Evolutionary conservation across 148 eudicot genomes (phyloP).

Genomic region (Cornus florida): DNA sequence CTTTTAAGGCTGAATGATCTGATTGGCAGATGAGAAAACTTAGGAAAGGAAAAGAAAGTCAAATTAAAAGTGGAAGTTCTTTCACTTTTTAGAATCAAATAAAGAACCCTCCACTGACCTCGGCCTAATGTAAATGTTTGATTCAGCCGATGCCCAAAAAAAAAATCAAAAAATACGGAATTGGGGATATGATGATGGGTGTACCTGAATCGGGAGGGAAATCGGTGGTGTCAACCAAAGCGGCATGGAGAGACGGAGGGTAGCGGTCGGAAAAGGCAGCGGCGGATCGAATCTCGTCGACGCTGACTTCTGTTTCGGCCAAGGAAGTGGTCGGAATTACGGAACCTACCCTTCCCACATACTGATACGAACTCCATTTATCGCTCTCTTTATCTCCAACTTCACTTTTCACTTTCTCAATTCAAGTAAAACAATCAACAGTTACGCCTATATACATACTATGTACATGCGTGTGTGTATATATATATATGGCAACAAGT

Average conservation of each 20-base stretch:
- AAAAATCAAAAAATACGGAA: not conserved
- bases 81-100: not conserved
- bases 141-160: not conserved
- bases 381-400: conserved; percentile 31
- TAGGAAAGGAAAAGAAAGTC: no score
- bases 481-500: no score
- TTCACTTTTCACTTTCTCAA: conserved; percentile 31
- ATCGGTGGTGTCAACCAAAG: conserved; percentile 56
- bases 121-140: not conserved
- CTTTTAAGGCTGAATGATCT: not conserved
- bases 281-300: conserved; percentile 82
- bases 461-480: no score
- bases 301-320: conserved; percentile 65
- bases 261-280: conserved; percentile 58
- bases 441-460: not conserved
- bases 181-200: conserved; percentile 22
- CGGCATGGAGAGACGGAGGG: conserved; percentile 81
- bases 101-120: not conserved
- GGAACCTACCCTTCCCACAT: conserved; percentile 66
- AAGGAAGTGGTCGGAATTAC: conserved; percentile 41
- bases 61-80: not conserved
- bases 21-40: not conserved
- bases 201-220: conserved; percentile 31
- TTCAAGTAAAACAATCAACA: conserved; percentile 8
- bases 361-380: conserved; percentile 60